Base-by-base conservation (phyloP, 306 rosid species). In the Rubus parviflorus region DNA sequence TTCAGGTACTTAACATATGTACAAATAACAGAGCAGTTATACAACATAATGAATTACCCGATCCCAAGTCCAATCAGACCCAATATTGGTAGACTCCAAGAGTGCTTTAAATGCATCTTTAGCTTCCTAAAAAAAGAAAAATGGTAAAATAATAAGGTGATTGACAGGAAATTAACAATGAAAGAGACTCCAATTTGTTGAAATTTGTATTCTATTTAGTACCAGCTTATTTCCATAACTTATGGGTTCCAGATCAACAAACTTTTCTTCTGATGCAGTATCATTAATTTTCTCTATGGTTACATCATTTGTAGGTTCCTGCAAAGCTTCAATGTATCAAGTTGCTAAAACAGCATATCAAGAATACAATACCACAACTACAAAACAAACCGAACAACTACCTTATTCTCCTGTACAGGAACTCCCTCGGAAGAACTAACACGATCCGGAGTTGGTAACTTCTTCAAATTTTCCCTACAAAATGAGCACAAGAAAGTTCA, bases 1-100 rank as follows among this genome's bases (percentile, higher is more conserved):
- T 66, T 81, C 83, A 82, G 53, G 45, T 20, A 85, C 14, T 53
- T 20, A 49, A 64, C 30, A 25, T 20, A 30, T 58, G 3, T 9
- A 67, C n/a, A 41, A 52, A 69, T 52, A 19, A 42, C 37, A 35
- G 54, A 79, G 53, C 37, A 52, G 12, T 8, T 15, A 45, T 22
- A 42, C 14, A 20, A 40, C 9, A 61, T 45, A 76, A 83, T 64
- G 70, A 81, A 80, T 65, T 93, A 94, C 98, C 96, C 96, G 92
- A 81, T 94, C 98, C 98, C 98, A 94, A 66, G 90, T 91, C 97
- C 97, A 94, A 80, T 92, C 98, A 78, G 96, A 90, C 64, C 97
- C 94, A 84, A 94, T 86, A 83, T 90, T 91, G 48, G 92, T 86
- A 69, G 92, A 86, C 84, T 90, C 97, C 90, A 94, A 68, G 73